Evolutionary conservation across 1,284 basidiomycete species (phyloP).

Genomic region (Cryptococcus deneoformans): DNA sequence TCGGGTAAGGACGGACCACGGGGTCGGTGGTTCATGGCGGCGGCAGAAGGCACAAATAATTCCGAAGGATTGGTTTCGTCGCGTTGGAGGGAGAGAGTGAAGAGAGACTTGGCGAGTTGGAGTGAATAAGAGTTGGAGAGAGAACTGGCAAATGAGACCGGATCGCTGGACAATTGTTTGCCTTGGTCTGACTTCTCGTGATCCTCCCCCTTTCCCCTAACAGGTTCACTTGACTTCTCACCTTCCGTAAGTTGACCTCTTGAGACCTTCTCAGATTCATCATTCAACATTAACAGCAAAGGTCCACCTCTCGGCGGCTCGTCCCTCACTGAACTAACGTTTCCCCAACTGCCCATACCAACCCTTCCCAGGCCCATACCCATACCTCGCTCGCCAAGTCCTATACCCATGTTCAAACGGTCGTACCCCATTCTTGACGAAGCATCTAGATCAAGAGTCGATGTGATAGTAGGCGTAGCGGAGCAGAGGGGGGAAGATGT

Average conservation of each 20-base stretch:
- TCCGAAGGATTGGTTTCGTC: constrained; percentile 9
- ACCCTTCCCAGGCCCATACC: neutral
- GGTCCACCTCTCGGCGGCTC: constrained; percentile 10
- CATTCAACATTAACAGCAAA: neutral
- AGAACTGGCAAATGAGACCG: too few relatives aligned
- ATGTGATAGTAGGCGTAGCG: neutral
- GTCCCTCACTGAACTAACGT: constrained; percentile 23
- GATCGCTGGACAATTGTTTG: too few relatives aligned
- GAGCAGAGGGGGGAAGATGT: neutral
- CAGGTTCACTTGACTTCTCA: neutral
- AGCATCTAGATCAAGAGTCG: neutral
- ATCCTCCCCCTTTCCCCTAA: neutral
- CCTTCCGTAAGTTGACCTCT: neutral
- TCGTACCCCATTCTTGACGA: neutral
- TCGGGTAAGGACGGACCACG: too few relatives aligned
- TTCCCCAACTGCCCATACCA: constrained; percentile 2
- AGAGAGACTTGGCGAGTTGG: constrained; percentile 5
- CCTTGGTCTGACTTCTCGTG: too few relatives aligned
- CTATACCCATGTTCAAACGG: neutral
- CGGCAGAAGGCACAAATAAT: constrained; percentile 7
- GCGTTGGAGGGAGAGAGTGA: constrained; percentile 7
- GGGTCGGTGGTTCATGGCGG: neutral
- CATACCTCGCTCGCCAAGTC: neutral
- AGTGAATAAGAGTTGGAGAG: neutral
- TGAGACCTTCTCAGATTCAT: neutral